Conservation (phyloP, 2,329 filamentous ascomycete genomes). For the Claviceps digitariae region DNA sequence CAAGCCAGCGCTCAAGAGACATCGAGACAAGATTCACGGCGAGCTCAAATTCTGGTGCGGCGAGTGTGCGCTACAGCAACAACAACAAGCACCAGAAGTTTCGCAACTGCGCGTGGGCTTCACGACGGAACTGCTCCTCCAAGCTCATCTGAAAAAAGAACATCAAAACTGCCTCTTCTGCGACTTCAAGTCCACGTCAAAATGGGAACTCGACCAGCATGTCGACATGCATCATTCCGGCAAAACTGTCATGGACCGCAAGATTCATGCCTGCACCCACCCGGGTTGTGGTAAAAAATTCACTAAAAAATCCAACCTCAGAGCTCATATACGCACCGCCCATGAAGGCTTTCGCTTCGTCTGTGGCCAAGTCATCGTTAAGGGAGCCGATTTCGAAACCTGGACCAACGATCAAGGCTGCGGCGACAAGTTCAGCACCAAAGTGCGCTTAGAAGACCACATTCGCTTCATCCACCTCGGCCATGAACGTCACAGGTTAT, state of each 20-base stretch:
- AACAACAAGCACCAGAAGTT: slow-evolving; percentile 24
- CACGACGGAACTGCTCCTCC: slow-evolving; percentile 55
- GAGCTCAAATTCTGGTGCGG: slow-evolving; percentile 62
- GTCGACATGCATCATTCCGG: slow-evolving; percentile 64
- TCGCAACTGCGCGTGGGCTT: slow-evolving; percentile 43
- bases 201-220: slow-evolving; percentile 59
- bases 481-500: slow-evolving; percentile 28
- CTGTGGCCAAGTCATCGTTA: slow-evolving; percentile 59
- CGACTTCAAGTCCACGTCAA: slow-evolving; percentile 50
- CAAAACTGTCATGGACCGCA: slow-evolving; percentile 46
- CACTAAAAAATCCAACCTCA: slow-evolving; percentile 71
- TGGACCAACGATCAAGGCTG: slow-evolving; percentile 62
- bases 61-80: slow-evolving; percentile 41
- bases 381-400: slow-evolving; percentile 37
- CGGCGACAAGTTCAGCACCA: slow-evolving; percentile 61
- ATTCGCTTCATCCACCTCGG: slow-evolving; percentile 67
- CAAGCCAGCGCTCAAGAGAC: slow-evolving; percentile 54
- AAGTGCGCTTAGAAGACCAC: slow-evolving; percentile 70
- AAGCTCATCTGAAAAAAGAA: slow-evolving; percentile 56
- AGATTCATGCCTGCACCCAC: slow-evolving; percentile 52
- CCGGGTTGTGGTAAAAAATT: slow-evolving; percentile 62
- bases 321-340: slow-evolving; percentile 61
- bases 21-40: slow-evolving; percentile 57
- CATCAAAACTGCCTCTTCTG: slow-evolving; percentile 72
- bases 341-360: slow-evolving; percentile 67